Evolutionary conservation across 2,329 filamentous ascomycete genomes (phyloP), one percentile per base, ranked within the genome.

Genomic region (Cladophialophora bantiana): DNA sequence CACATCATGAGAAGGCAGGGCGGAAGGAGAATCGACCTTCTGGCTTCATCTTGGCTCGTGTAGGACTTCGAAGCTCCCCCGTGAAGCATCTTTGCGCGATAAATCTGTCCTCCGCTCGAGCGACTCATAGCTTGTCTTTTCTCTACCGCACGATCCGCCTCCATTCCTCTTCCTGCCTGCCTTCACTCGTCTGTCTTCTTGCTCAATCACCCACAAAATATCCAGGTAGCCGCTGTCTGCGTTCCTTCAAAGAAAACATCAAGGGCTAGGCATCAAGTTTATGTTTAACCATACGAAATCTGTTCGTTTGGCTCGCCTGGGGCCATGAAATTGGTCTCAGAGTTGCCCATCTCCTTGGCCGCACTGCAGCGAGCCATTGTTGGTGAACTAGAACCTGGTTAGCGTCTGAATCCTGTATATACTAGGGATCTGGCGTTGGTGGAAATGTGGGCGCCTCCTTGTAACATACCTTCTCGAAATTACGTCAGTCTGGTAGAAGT

Each of bases 341-440:
- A 87, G 81, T 93, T 91, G 68, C 89, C 89, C 9, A 88, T 89
- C 66, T 90, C 91, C 86, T 97, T 98, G 45, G 94, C 91, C 61
- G 92, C 94, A 58, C 93, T 96, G 85, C 93, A 97, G 77, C 95
- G 91, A 68, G 95, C 95, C 95, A 99, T 99, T 66, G 95, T 99
- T 59, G 95, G 94, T 70, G 94, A 97, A 84, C 94, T 96, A 69
- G 48, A n/a, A 60, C 34, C 60, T 50, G 18, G 20, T n/a, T 18
- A 35, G 54, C 18, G 53, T 53, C 40, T 40, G 58, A 66, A 48
- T 66, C 56, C 48, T 36, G 56, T 36, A 12, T 59, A 12, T 68
- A 64, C 70, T 56, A 62, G 48, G 36, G 58, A 58, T 36, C 10
- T 2, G 18, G 18, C 5, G 45, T 26, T 31, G 45, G 15, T 18